Conservation (phyloP, 1,139 yeast genomes). For the Pichia sp. region DNA sequence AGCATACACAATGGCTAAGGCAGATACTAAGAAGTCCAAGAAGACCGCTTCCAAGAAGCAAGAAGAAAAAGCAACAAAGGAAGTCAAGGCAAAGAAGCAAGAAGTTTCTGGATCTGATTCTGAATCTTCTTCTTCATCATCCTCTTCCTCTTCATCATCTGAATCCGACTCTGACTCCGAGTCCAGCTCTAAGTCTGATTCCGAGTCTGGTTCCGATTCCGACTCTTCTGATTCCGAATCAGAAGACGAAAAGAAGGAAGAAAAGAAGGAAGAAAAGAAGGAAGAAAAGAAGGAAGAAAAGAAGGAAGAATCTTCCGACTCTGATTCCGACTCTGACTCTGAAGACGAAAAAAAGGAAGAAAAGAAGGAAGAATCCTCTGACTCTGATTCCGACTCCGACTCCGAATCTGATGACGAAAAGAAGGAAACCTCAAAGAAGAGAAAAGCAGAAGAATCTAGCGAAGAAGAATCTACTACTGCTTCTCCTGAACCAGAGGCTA, state of each 20-base stretch:
- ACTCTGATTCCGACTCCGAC: conserved; percentile 32
- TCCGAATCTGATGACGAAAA: conserved; percentile 26
- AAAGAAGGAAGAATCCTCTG: conserved; percentile 25
- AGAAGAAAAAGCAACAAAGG: conserved; percentile 23
- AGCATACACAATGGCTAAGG: conserved; percentile 28
- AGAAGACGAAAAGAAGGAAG: conserved; percentile 16
- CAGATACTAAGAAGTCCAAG: conserved; percentile 29
- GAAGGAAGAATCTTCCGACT: conserved; percentile 24
- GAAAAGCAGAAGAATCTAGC: conserved; percentile 17
- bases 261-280: conserved; percentile 16
- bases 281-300: conserved; percentile 15
- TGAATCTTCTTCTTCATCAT: conserved; percentile 25
- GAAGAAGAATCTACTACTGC: conserved; percentile 32
- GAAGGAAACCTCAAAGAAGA: conserved; percentile 24
- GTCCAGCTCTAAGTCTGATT: conserved; percentile 31
- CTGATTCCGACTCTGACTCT: conserved; percentile 31
- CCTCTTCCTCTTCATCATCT: conserved; percentile 23
- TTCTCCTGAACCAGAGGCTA: conserved; percentile 35
- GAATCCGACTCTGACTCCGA: conserved; percentile 21
- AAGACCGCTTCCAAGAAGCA: conserved; percentile 31
- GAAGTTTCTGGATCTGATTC: conserved; percentile 30
- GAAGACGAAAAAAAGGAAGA: conserved; percentile 19
- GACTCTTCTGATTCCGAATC: conserved; percentile 33
- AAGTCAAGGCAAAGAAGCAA: conserved; percentile 21
- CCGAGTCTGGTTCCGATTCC: conserved; percentile 26